phyloP scores from a whole-genome alignment of 2,329 filamentous ascomycete species.

The Hyphodiscus sp. region DNA sequence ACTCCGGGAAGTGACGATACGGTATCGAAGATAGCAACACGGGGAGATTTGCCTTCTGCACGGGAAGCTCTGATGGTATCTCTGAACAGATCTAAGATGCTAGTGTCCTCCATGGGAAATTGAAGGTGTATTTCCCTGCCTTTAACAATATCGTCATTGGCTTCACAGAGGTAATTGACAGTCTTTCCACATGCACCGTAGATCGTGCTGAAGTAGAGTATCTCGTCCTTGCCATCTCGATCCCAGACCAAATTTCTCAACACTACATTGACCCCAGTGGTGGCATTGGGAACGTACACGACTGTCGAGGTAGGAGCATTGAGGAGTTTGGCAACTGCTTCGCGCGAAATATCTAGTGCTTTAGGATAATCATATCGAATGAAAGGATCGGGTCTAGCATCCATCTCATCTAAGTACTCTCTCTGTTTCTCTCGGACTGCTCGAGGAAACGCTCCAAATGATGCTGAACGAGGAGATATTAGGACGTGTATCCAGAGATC shows the following conservation, averaged over 20 bases:
- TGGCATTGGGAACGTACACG: slow-evolving; percentile 79
- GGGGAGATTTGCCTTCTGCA: slow-evolving; percentile 53
- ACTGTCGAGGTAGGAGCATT: slow-evolving; percentile 58
- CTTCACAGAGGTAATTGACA: slow-evolving; percentile 66
- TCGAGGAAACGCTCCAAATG: slow-evolving; percentile 70
- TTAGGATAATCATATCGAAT: slow-evolving; percentile 61
- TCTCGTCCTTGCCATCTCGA: slow-evolving; percentile 56
- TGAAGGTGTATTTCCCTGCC: slow-evolving; percentile 50
- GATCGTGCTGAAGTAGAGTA: slow-evolving; percentile 61
- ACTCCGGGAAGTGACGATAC: slow-evolving; percentile 75
- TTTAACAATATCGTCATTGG: slow-evolving; percentile 38
- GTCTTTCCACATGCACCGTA: slow-evolving; percentile 61
- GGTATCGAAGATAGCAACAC: slow-evolving; percentile 70
- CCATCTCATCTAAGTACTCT: slow-evolving; percentile 58
- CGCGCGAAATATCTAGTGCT: slow-evolving; percentile 58
- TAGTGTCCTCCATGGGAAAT: slow-evolving; percentile 66
- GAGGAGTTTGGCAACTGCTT: slow-evolving; percentile 58
- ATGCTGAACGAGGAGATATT: slow-evolving; percentile 41
- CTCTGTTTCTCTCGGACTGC: slow-evolving; percentile 53
- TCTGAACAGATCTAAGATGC: slow-evolving; percentile 56
- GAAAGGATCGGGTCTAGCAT: slow-evolving; percentile 68
- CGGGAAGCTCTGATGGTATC: slow-evolving; percentile 47
- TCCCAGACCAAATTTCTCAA: slow-evolving; percentile 68
- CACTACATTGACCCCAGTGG: slow-evolving; percentile 69
- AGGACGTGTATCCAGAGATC: background rate